Base-by-base conservation (phyloP, 495 filamentous ascomycete species). In the Talaromyces liani region DNA sequence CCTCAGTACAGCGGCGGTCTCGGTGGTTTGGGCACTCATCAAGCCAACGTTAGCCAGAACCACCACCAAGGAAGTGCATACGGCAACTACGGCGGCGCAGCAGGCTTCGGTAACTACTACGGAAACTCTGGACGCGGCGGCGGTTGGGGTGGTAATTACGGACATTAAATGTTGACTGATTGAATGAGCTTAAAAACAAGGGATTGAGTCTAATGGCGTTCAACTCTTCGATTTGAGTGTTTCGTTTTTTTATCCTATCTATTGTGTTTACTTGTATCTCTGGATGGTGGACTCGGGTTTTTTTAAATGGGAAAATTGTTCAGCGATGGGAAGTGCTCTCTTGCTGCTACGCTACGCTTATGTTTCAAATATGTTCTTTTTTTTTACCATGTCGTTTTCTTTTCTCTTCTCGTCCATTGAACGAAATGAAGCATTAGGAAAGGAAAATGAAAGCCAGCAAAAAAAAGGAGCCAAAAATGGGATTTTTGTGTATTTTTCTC, bases 1-100 rank as follows among this genome's bases (percentile, higher is more conserved):
- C 89, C 90, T 59, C 85, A 88, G 67, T 91, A 91, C 66, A 88
- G 85, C 36, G 80, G 78, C 59, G 81, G 84, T 16, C 84, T 92
- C 61, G 88, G 89, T 39, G 86, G 88, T 57, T 83, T 91, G 51
- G 84, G 86, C 58, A 85, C 81, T 58, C 87, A 88, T 68, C 84
- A 87, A 68, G 80, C 74, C 58, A 86, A 79, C 49, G 79, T 66
- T 41, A 75, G 71, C 63, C 87, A 89, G 72, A 84, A 80, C 62
- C 82, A 87, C 67, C 89, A 91, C 58, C 84, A 85, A 69, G 74
- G 73, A 9, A 73, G 72, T 55, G 76, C 77, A 18, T 83, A 81
- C 54, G 80, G 79, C 41, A 77, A 77, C 70, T 78, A 81, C 64
- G 77, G 78, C 64, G 77, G 78, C 65, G 73, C 74, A 33, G 80